A percentile compares a stretch with the other conserved stretches of the same genome.
phyloP scores from a whole-genome alignment of 208 protist species.

The Leishmania major region DNA sequence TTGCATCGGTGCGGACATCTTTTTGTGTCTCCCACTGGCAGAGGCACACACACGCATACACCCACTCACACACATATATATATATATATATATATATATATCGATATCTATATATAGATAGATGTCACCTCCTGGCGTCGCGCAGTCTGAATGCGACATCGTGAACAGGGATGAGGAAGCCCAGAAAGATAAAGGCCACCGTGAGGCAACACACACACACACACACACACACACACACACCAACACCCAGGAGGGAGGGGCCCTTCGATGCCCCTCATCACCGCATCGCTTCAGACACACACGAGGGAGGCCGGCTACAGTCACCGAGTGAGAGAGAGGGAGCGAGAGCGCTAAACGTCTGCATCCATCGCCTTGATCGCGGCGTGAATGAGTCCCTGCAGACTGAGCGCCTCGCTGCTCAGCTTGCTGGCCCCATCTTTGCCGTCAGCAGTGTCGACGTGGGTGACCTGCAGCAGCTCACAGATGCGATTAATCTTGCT shows the following conservation, averaged over 20 bases:
- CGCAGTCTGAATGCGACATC: neutral
- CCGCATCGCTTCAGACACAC: neutral
- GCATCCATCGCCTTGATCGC: conserved; percentile 77
- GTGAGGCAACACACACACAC: neutral
- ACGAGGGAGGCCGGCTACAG: neutral
- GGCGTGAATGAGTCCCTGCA: conserved; percentile 77
- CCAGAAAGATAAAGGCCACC: neutral
- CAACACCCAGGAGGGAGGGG: neutral
- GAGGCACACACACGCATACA: neutral
- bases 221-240: neutral
- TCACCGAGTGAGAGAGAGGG: neutral
- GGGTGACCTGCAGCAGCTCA: conserved; percentile 30
- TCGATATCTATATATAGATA: neutral
- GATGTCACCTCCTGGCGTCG: neutral
- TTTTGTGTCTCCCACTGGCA: neutral
- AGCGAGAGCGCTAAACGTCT: conserved; percentile 9
- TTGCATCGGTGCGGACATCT: neutral
- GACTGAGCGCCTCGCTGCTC: conserved; percentile 38
- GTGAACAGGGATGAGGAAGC: neutral
- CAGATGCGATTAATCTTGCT: conserved; percentile 79
- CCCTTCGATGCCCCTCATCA: neutral
- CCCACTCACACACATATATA: neutral
- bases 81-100: neutral
- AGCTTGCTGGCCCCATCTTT: conserved; percentile 21
- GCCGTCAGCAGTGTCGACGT: neutral